Percentiles rank a stretch among this genome's conserved stretches.
Conservation (phyloP, 2,329 filamentous ascomycete genomes). For the Talaromyces atroroseus region DNA sequence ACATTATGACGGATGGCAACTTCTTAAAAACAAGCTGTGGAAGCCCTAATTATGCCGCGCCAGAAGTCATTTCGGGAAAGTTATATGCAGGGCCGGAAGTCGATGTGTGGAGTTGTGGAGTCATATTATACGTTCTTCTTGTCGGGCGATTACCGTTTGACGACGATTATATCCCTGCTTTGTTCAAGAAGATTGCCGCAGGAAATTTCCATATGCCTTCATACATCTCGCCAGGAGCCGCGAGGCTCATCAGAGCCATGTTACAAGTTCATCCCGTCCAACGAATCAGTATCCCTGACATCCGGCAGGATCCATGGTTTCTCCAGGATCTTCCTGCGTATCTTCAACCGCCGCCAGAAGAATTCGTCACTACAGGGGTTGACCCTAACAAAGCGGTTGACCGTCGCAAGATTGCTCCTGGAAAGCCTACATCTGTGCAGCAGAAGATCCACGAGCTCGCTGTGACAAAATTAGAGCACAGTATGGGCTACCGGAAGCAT, state of each 20-base stretch:
- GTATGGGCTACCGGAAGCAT: slow-evolving; percentile 92
- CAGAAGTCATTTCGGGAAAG: slow-evolving; percentile 96
- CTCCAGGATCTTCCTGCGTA: slow-evolving; percentile 79
- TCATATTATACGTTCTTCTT: slow-evolving; percentile 62
- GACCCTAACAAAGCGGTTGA: slow-evolving; percentile 89
- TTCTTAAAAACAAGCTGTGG: slow-evolving; percentile 98
- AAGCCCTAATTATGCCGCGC: slow-evolving; percentile 95
- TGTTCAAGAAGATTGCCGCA: slow-evolving; percentile 96
- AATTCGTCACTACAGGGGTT: slow-evolving; percentile 89
- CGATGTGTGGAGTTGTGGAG: slow-evolving; percentile 72
- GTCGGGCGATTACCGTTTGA: slow-evolving; percentile 79
- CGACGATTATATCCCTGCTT: slow-evolving; percentile 93
- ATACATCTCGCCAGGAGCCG: slow-evolving; percentile 80
- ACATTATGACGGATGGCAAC: slow-evolving; percentile 99
- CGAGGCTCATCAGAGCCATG: slow-evolving; percentile 77
- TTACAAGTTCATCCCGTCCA: slow-evolving; percentile 91
- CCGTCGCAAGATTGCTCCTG: slow-evolving; percentile 71
- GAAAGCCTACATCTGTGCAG: slow-evolving; percentile 70
- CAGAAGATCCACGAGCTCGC: slow-evolving; percentile 89
- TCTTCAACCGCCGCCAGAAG: slow-evolving; percentile 78
- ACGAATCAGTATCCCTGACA: slow-evolving; percentile 88
- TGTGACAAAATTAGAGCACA: slow-evolving; percentile 92
- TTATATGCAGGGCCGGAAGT: slow-evolving; percentile 96
- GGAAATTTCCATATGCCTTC: slow-evolving; percentile 88
- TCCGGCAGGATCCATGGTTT: slow-evolving; percentile 92